These are phyloP conservation scores for Pythium guiyangense DNA, from an alignment of 352 stramenopile genomes.

Conservation along the genomic window DNA sequence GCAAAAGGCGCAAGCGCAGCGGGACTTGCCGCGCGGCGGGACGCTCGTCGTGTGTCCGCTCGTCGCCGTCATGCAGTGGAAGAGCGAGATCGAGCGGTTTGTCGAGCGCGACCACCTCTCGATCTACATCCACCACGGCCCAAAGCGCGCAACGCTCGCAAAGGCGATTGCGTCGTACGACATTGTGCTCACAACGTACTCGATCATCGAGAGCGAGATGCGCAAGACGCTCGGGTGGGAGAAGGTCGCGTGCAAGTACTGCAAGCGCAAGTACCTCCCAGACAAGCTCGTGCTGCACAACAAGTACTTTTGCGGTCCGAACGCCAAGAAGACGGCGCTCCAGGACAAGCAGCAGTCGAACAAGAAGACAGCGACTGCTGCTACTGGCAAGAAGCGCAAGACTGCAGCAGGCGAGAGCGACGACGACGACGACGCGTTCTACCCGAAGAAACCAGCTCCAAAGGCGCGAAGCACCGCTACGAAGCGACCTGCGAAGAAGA, in stretches of 20 bases:
- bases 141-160: constrained; percentile 70
- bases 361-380: constrained; percentile 6
- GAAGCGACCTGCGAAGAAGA: constrained; percentile 17
- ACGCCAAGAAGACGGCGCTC: constrained; percentile 60
- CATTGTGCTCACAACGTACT: constrained; percentile 99
- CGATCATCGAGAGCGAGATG: constrained; percentile 91
- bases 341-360: constrained; percentile 58
- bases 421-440: constrained; percentile 33
- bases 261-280: constrained; percentile 87
- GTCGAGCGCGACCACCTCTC: constrained; percentile 88
- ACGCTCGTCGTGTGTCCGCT: constrained; percentile 97
- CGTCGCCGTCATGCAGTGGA: constrained; percentile 95
- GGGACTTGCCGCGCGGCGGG: constrained; percentile 36
- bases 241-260: constrained; percentile 94
- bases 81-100: constrained; percentile 91
- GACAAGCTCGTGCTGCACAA: constrained; percentile 93
- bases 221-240: constrained; percentile 69
- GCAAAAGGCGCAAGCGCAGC: constrained; percentile 4
- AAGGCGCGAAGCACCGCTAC: constrained; percentile 30
- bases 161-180: constrained; percentile 93
- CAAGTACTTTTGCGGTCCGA: constrained; percentile 99
- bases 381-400: constrained; percentile 28
- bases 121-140: constrained; percentile 96
- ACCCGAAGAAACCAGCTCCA: constrained; percentile 44
- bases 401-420: constrained; percentile 56